phyloP scores from a whole-genome alignment of 192 early-diverging fungal species.

The Coemansia sp. region DNA sequence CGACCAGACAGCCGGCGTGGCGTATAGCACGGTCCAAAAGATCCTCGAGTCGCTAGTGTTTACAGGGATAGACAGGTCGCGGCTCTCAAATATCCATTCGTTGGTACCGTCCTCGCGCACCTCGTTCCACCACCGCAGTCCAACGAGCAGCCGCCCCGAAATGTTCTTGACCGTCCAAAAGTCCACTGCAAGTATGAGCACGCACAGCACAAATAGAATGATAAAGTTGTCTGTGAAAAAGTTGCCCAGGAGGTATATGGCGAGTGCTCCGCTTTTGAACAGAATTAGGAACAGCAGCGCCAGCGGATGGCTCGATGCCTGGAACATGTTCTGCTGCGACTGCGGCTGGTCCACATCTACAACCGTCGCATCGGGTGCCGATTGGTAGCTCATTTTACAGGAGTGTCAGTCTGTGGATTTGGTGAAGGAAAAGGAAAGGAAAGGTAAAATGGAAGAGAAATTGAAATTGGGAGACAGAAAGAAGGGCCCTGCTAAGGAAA shows the following conservation, averaged over 20 bases:
- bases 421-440: neutral
- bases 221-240: conserved; percentile 85
- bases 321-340: conserved; percentile 46
- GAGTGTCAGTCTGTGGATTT: neutral
- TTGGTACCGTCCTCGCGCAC: conserved; percentile 93
- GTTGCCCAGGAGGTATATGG: conserved; percentile 83
- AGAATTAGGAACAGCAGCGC: conserved; percentile 88
- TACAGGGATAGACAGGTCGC: conserved; percentile 63
- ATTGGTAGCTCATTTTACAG: conserved; percentile 9
- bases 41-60: conserved; percentile 88
- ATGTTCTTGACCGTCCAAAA: conserved; percentile 99
- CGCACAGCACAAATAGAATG: conserved; percentile 86
- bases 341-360: conserved; percentile 15
- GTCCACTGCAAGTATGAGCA: conserved; percentile 91
- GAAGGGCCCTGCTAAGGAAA: neutral
- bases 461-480: neutral
- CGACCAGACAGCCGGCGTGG: conserved; percentile 75
- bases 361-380: conserved; percentile 9
- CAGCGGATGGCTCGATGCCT: conserved; percentile 72
- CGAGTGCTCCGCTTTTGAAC: conserved; percentile 81
- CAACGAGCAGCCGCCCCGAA: conserved; percentile 92
- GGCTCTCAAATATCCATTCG: conserved; percentile 95
- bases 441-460: neutral
- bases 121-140: conserved; percentile 99
- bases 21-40: conserved; percentile 93